Base-by-base conservation (phyloP, 1,139 yeast genomes). In the Komagataea norvegica region DNA sequence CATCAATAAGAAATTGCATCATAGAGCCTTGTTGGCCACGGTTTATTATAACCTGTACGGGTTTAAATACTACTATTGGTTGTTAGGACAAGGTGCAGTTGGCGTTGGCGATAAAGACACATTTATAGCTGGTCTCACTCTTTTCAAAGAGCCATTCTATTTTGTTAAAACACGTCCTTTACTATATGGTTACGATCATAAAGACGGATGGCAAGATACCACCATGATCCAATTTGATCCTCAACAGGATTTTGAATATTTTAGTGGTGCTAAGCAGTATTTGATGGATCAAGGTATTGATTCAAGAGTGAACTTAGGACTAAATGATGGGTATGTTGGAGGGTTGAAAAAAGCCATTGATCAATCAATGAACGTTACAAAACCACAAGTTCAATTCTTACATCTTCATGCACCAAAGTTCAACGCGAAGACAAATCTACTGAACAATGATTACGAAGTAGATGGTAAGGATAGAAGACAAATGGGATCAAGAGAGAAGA, bases 101-200 rank as follows among this genome's bases (percentile, higher is more conserved):
- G 80, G 80, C 33, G 76, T 74, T 54, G 81, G 81, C 46, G 81
- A 75, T 53, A 77, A 77, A 51, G 84, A 78, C 48, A 77, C 83
- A 0, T 72, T 76, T 44, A 66, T 73, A 31, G 77, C 80, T 1
- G 82, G 82, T 4, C 77, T 83, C 16, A 73, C 72, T 44, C 70
- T 62, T 21, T 61, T 73, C 42, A 56, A 60, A 1, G 62, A 66
- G 37, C 73, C 77, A 3, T 75, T 64, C 51, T 77, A 74, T 52
- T 81, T 77, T 55, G 77, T 74, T 10, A 63, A 65, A 41, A 49
- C 40, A 63, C 51, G 56, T 23, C 56, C 56, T 9, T 29, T 48
- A 17, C 31, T 50, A 16, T 49, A 67, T 49, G 84, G 83, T 5
- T 67, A 68, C 45, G 67, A 74, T 40, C 65, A 52, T 36, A 37